phyloP scores from a whole-genome alignment of 2,329 filamentous ascomycete genomes.

The Dactylella cylindrospora region DNA sequence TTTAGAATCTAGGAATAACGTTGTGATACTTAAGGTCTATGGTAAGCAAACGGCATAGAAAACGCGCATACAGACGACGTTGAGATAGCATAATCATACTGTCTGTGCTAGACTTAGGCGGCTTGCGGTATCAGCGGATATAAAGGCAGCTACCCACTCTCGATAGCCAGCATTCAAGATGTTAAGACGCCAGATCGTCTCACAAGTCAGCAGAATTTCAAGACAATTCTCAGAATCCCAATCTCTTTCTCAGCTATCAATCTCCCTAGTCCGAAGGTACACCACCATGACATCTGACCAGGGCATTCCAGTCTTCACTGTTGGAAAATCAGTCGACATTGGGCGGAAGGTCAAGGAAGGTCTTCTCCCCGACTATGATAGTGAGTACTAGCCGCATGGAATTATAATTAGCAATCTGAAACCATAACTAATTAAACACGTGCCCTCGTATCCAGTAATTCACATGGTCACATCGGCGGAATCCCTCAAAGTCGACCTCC shows the following conservation, averaged over 20 bases:
- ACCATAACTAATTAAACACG: too few species aligned
- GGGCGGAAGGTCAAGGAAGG: slow-evolving; percentile 16
- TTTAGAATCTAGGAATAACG: too few species aligned
- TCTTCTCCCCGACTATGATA: slow-evolving; percentile 33
- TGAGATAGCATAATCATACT: too few species aligned
- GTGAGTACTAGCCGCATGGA: slow-evolving; percentile 4
- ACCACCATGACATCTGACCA: slow-evolving; percentile 17
- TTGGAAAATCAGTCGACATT: slow-evolving; percentile 11
- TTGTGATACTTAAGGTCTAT: too few species aligned
- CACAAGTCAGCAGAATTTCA: not conserved
- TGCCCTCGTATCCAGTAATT: slow-evolving; percentile 8
- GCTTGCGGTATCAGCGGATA: not conserved
- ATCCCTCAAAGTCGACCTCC: slow-evolving; percentile 21
- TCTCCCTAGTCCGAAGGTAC: not conserved
- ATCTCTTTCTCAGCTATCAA: not conserved
- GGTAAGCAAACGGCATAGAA: too few species aligned
- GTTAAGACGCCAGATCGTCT: slow-evolving; percentile 8
- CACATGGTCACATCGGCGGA: slow-evolving; percentile 17
- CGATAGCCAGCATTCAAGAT: slow-evolving; percentile 1
- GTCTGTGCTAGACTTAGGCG: too few species aligned
- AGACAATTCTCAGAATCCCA: not conserved
- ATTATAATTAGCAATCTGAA: not conserved
- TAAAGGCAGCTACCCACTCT: not conserved
- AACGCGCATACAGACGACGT: too few species aligned
- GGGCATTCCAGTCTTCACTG: slow-evolving; percentile 29